These are phyloP conservation scores for Crotalaria pallida DNA, from an alignment of 306 rosid species.

Conservation along the genomic window DNA sequence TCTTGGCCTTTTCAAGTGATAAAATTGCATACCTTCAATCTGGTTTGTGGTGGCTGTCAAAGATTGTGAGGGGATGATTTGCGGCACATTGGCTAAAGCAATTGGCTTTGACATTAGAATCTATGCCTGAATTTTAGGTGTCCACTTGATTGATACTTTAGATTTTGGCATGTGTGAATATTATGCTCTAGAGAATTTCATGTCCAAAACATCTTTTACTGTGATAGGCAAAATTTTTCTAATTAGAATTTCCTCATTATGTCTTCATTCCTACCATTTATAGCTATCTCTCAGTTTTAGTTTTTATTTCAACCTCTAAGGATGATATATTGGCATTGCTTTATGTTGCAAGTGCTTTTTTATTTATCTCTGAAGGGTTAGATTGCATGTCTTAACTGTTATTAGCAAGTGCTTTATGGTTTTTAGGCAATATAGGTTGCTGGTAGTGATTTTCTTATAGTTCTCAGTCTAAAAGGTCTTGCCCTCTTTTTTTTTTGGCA, in stretches of 20 bases:
- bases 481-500: not conserved
- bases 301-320: not conserved
- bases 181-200: conserved; percentile 8
- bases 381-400: not conserved
- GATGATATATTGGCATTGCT: not conserved
- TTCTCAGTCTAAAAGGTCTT: not conserved
- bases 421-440: not conserved
- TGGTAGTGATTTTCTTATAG: not conserved
- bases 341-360: not conserved
- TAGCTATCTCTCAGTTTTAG: not conserved
- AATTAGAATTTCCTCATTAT: not conserved
- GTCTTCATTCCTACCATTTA: not conserved
- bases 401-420: not conserved
- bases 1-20: conserved; percentile 41
- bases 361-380: not conserved
- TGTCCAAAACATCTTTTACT: conserved; percentile 1
- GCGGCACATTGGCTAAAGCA: conserved; percentile 37
- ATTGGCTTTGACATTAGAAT: conserved; percentile 28
- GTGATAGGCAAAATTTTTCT: not conserved
- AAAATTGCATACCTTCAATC: conserved; percentile 33
- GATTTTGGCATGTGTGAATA: conserved; percentile 21
- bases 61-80: conserved; percentile 44
- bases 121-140: conserved; percentile 28
- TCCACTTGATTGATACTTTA: conserved; percentile 26
- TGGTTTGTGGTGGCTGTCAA: conserved; percentile 46